Evolutionary conservation across 2,329 filamentous ascomycete genomes (phyloP).

Genomic region (Aspergillus neoniger): DNA sequence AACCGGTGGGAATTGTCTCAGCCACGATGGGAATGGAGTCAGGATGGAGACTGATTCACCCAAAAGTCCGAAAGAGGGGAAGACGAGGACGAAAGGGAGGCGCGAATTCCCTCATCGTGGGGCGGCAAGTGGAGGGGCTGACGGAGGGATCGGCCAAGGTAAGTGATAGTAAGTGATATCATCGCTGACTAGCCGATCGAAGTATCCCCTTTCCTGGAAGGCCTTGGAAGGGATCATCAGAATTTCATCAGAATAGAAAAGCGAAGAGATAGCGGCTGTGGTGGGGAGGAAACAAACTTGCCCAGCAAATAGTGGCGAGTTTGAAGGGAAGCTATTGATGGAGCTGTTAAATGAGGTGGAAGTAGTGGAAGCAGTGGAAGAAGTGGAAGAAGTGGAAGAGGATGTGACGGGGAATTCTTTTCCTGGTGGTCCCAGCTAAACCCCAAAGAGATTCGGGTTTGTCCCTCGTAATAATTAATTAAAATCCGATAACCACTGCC

Average conservation of each 20-base stretch:
- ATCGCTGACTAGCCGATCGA: conserved; percentile 2
- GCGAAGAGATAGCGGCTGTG: background rate
- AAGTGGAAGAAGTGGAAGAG: too few species aligned
- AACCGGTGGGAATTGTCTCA: conserved; percentile 8
- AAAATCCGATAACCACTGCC: background rate
- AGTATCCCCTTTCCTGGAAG: background rate
- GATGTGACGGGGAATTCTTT: too few species aligned
- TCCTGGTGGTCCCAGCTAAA: too few species aligned
- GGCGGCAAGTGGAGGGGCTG: conserved; percentile 2
- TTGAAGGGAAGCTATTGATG: too few species aligned
- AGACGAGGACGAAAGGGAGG: background rate
- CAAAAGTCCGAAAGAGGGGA: background rate
- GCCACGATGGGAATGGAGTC: conserved; percentile 4
- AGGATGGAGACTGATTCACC: background rate
- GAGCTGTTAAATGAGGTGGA: too few species aligned
- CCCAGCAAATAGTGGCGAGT: too few species aligned
- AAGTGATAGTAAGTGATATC: background rate
- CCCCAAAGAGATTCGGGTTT: too few species aligned
- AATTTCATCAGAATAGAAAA: too few species aligned
- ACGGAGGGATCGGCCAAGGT: background rate
- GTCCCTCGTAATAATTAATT: too few species aligned
- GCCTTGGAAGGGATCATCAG: background rate
- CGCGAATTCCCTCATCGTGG: conserved; percentile 3
- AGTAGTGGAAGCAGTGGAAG: too few species aligned
- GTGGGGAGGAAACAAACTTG: too few species aligned